Evolutionary conservation across 2,329 filamentous ascomycete species (phyloP).

Genomic region (Leptosphaerulina australis): DNA sequence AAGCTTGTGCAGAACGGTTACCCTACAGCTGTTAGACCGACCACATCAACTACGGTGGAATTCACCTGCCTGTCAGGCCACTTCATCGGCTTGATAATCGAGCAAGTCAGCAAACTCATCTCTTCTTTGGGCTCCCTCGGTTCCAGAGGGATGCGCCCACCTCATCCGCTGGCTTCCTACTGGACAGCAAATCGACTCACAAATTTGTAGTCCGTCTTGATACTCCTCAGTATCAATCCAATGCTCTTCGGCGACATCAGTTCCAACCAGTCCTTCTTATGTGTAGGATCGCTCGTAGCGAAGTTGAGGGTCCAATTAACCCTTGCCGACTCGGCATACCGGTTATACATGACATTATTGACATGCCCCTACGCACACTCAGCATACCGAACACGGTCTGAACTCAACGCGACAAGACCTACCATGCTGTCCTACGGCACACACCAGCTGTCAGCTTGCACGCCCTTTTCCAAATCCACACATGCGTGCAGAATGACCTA

Average conservation of each 20-base stretch:
- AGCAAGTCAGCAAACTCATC: conserved; percentile 14
- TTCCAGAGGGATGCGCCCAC: conserved; percentile 7
- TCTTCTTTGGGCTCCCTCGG: neutral
- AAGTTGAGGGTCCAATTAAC: conserved; percentile 79
- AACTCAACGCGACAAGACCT: conserved; percentile 8
- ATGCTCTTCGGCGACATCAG: conserved; percentile 69
- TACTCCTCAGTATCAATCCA: conserved; percentile 79
- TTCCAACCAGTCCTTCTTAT: conserved; percentile 69
- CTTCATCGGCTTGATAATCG: conserved; percentile 66
- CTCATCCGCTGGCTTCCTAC: conserved; percentile 6
- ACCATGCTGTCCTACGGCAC: conserved; percentile 60
- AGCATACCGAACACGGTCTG: conserved; percentile 4
- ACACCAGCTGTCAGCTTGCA: conserved; percentile 11
- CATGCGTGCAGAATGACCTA: conserved; percentile 51
- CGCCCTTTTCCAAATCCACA: neutral
- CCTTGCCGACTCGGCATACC: conserved; percentile 81
- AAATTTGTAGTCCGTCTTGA: conserved; percentile 86
- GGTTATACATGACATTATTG: conserved; percentile 84
- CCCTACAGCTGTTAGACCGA: conserved; percentile 42
- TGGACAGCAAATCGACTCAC: conserved; percentile 57
- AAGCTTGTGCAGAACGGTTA: conserved; percentile 85
- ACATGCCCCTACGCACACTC: conserved; percentile 68
- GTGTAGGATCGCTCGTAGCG: conserved; percentile 65
- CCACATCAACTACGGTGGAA: neutral
- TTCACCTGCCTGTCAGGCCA: conserved; percentile 70